Evolutionary conservation across 495 filamentous ascomycete genomes (phyloP), one percentile per base, ranked within the genome.

Genomic region (Venustampulla echinocandica): DNA sequence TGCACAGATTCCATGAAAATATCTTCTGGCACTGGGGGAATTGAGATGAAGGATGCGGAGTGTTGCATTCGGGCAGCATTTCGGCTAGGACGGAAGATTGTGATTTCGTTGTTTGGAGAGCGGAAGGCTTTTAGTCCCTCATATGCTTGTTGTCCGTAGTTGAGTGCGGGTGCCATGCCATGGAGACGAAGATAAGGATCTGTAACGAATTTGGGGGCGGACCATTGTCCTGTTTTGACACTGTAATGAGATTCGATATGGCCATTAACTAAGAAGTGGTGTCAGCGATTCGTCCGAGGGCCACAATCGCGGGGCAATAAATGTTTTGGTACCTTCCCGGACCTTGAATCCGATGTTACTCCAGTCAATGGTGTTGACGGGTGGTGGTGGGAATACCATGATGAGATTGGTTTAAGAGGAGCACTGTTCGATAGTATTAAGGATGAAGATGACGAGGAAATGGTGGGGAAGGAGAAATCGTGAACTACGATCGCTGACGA

Each of bases 81-180:
- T 51, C 77, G 71, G 51, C 75, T 69, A 0, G 89, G 85, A 13
- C 89, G 85, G 75, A 95, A 95, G 53, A 94, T 72, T 50, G 77
- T 71, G 61, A 95, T 85, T 23, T 65, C 57, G 53, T 75, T 62
- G 27, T 70, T 68, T 22, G 82, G 79, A 25, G 74, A 72, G 27
- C 90, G 86, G 74, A 94, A 93, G 42, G 89, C 87, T 63, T 95
- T 96, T 46, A 95, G 74, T 9, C 89, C 89, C 56, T 95, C 89
- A 73, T 90, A 95, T 38, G 86, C 89, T 69, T 95, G 89, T 55
- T 92, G 85, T 33, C 84, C 89, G 61, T 95, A 95, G 71, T 95
- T 95, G 34, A 95, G 75, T 25, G 74, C 90, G 0, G 89, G 90
- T 0, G 86, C 79, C 81, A 95, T 87, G 49, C 88, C 89, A 65